Evolutionary conservation across 2,329 filamentous ascomycete species (phyloP), one percentile per base, ranked within the genome.

Genomic region (Metarhizium brunneum): DNA sequence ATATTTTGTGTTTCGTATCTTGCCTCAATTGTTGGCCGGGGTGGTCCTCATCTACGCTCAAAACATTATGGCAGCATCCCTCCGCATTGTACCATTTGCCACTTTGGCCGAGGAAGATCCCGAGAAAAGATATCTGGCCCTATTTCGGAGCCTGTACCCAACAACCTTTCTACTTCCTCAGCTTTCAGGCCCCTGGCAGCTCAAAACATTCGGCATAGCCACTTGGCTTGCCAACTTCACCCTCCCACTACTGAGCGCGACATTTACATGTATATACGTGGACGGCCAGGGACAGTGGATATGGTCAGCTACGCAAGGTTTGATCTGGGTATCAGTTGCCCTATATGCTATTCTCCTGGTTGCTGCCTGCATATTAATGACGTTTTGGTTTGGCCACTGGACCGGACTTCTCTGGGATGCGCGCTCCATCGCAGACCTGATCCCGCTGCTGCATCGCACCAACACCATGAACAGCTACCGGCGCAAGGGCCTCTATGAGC

Each of bases 391-490:
- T 54, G 71, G 76, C 25, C 77, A 80, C 35, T 79, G 77, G 62
- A 95, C 90, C 0, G 91, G 91, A 0, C 74, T 96, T 59, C 80
- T 87, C 65, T 96, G 92, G 92, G 90, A 96, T 66, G 81, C 90
- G 2, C 79, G 86, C 49, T 92, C 86, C 29, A 74, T 96, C 7
- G 92, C 88, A 3, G 91, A 96, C 66, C 74, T 95, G 42, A 79
- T 94, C 47, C 82, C 86, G 1, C 76, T 96, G 11, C 78, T 95
- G 30, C 86, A 90, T 60, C 82, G 87, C 57, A 92, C 89, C 60
- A 96, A 95, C 69, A 83, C 86, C 18, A 78, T 91, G 51, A 75
- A 77, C 25, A 86, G 88, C 63, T 95, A 91, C 68, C 77, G 81
- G 13, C 82, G 83, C 3, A 87, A 92, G 63, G 81, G 63, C n/a